Evolutionary conservation across 164 flowering plant genomes (phyloP).

Genomic region (Liriodendron chinense): DNA sequence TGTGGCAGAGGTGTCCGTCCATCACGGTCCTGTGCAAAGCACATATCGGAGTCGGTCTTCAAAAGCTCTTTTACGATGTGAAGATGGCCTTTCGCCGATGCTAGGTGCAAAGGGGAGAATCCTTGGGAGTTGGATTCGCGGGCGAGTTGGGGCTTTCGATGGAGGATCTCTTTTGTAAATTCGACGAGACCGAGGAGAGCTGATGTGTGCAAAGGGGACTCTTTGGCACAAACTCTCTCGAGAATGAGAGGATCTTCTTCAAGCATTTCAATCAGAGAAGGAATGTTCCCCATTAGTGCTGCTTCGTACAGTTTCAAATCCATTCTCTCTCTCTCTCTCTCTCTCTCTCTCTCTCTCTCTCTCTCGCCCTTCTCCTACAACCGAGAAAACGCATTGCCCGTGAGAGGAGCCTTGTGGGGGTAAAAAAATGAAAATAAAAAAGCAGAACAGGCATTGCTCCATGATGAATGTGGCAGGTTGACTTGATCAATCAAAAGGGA

Average conservation of each 20-base stretch:
- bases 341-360: too few relatives aligned
- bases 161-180: not conserved
- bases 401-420: too few relatives aligned
- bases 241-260: not conserved
- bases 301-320: not conserved
- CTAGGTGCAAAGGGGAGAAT: slow-evolving; percentile 2
- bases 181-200: not conserved
- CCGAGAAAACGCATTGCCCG: too few relatives aligned
- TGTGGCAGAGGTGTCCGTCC: slow-evolving; percentile 4
- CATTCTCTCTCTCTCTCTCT: not conserved
- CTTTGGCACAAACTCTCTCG: not conserved
- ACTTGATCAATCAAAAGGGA: too few relatives aligned
- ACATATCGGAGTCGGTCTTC: not conserved
- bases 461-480: too few relatives aligned
- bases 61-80: not conserved
- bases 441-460: too few relatives aligned
- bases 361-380: too few relatives aligned
- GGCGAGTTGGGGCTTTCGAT: not conserved
- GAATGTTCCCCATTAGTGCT: not conserved
- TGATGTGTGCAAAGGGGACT: not conserved
- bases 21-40: not conserved
- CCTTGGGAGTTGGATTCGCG: not conserved
- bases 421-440: too few relatives aligned
- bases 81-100: not conserved
- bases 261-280: not conserved